Conservation (phyloP, 257 asterid species). For the Nicotiana paniculata region DNA sequence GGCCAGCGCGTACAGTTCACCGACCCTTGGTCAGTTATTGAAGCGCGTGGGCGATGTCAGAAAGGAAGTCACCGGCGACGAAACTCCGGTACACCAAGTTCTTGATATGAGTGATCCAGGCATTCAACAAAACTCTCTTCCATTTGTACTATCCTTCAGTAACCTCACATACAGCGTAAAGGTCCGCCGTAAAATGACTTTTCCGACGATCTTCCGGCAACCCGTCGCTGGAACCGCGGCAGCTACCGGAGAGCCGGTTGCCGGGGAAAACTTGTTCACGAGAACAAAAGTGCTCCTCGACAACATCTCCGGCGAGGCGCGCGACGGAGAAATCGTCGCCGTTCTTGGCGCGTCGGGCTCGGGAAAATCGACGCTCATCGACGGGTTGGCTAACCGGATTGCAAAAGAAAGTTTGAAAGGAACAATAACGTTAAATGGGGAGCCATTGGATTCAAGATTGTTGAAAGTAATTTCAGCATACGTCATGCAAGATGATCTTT, state of each 20-base stretch:
- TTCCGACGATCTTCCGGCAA: slow-evolving; percentile 11
- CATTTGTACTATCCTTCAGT: slow-evolving; percentile 56
- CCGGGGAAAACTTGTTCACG: slow-evolving; percentile 16
- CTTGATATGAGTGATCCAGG: slow-evolving; percentile 40
- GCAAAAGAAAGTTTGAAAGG: slow-evolving; percentile 71
- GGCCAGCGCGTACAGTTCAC: slow-evolving; percentile 9
- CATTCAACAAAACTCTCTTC: slow-evolving; percentile 36
- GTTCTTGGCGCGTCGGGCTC: slow-evolving; percentile 82
- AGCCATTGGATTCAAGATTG: slow-evolving; percentile 49
- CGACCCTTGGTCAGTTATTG: slow-evolving; percentile 34
- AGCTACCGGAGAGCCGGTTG: not conserved
- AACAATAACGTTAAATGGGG: slow-evolving; percentile 49
- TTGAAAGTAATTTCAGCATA: slow-evolving; percentile 67
- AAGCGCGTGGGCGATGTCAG: slow-evolving; percentile 27
- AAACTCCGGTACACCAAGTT: slow-evolving; percentile 69
- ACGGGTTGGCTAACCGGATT: slow-evolving; percentile 61
- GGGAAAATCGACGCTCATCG: slow-evolving; percentile 67
- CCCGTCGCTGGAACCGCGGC: not conserved
- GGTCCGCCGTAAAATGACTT: slow-evolving; percentile 15
- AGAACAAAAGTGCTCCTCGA: slow-evolving; percentile 43
- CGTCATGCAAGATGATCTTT: slow-evolving; percentile 77
- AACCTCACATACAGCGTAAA: slow-evolving; percentile 59
- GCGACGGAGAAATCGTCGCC: slow-evolving; percentile 74
- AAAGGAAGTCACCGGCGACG: slow-evolving; percentile 62
- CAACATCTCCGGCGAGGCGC: slow-evolving; percentile 65